Conservation (phyloP, 805 yeast species). For the Wickerhamiella allomyrinae region DNA sequence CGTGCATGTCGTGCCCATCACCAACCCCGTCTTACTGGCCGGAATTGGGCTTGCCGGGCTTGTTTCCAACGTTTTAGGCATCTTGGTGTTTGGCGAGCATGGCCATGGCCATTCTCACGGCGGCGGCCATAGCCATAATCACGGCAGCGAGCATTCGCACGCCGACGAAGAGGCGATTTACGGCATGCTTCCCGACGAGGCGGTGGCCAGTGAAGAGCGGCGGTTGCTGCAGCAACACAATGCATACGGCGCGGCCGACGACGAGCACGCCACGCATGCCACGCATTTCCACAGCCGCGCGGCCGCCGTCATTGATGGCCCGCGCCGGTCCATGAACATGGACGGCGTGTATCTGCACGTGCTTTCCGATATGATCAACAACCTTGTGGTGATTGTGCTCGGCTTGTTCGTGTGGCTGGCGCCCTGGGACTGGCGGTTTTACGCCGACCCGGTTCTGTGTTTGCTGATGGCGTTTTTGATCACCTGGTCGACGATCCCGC, state of each 20-base stretch:
- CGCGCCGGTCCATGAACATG: constrained; percentile 73
- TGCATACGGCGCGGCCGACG: constrained; percentile 3
- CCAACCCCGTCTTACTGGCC: constrained; percentile 70
- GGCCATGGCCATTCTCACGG: constrained; percentile 42
- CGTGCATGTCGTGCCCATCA: constrained; percentile 61
- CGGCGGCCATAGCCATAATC: constrained; percentile 28
- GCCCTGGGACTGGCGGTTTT: constrained; percentile 72
- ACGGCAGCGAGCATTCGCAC: constrained; percentile 20
- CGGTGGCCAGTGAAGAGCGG: constrained; percentile 16
- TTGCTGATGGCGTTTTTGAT: constrained; percentile 75
- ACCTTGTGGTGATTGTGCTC: constrained; percentile 78
- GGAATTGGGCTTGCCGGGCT: constrained; percentile 76
- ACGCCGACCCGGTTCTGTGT: constrained; percentile 77
- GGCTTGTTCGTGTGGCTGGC: constrained; percentile 93
- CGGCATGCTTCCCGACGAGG: constrained; percentile 6
- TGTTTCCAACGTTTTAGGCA: constrained; percentile 66
- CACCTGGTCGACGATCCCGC: constrained; percentile 80
- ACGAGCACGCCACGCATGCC: constrained; percentile 8
- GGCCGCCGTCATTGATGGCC: constrained; percentile 12
- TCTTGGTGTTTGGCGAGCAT: constrained; percentile 79
- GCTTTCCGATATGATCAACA: constrained; percentile 90
- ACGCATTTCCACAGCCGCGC: constrained; percentile 24
- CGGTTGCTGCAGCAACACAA: constrained; percentile 10
- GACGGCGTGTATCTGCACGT: constrained; percentile 94
- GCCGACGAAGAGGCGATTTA: constrained; percentile 5